Conservation (phyloP, 139 green algal species). For the Closterium sp. region DNA sequence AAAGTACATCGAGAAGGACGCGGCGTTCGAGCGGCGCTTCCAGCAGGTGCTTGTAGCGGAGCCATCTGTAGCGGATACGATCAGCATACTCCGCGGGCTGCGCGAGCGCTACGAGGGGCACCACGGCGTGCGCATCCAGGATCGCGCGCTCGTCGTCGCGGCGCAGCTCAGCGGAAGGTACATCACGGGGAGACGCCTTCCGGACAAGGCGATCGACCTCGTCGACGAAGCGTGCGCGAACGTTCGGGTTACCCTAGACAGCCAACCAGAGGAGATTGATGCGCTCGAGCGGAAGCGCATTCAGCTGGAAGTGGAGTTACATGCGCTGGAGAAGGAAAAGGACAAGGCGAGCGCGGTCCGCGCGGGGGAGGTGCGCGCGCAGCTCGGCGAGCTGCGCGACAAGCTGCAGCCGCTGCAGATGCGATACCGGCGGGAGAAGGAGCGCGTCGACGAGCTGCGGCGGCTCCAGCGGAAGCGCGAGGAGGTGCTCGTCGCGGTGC, state of each 20-base stretch:
- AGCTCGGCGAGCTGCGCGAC: slow-evolving; percentile 75
- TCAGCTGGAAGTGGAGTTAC: slow-evolving; percentile 60
- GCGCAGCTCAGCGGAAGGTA: slow-evolving; percentile 73
- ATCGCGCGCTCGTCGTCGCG: slow-evolving; percentile 70
- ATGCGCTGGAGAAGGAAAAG: slow-evolving; percentile 84
- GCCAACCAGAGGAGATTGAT: slow-evolving; percentile 80
- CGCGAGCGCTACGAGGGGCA: slow-evolving; percentile 81
- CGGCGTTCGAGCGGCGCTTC: slow-evolving; percentile 60
- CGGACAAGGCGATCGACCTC: slow-evolving; percentile 89
- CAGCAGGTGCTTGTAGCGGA: slow-evolving; percentile 73
- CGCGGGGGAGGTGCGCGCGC: slow-evolving; percentile 62
- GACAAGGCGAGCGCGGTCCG: slow-evolving; percentile 66
- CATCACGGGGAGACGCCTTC: slow-evolving; percentile 70
- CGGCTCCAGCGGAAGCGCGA: slow-evolving; percentile 60
- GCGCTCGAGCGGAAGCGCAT: slow-evolving; percentile 68
- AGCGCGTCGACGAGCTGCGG: slow-evolving; percentile 70
- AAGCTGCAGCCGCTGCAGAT: slow-evolving; percentile 75
- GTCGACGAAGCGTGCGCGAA: slow-evolving; percentile 80
- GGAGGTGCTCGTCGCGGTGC: slow-evolving; percentile 61
- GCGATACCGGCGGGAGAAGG: slow-evolving; percentile 75
- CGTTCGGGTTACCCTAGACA: slow-evolving; percentile 72
- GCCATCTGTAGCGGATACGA: slow-evolving; percentile 80
- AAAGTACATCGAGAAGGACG: slow-evolving; percentile 63
- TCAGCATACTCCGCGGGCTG: slow-evolving; percentile 89
- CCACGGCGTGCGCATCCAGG: slow-evolving; percentile 72